Evolutionary conservation across 1,284 basidiomycete genomes (phyloP).

Genomic region (Irpex sp.): DNA sequence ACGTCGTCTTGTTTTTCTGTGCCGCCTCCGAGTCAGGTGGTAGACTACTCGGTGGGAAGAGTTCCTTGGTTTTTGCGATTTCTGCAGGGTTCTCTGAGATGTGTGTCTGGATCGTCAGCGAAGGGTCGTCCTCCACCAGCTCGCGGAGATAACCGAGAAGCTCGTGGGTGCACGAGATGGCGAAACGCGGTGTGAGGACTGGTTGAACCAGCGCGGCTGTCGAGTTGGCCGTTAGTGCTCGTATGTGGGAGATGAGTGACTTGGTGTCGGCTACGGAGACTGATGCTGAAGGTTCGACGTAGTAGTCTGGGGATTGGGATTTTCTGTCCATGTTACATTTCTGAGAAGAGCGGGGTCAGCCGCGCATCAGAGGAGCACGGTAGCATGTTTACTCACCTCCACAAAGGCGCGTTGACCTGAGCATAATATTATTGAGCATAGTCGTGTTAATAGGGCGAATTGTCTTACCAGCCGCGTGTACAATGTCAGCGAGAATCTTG

Average conservation of each 20-base stretch:
- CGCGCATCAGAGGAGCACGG: not conserved
- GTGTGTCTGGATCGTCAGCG: conserved; percentile 88
- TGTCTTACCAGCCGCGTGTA: conserved; percentile 56
- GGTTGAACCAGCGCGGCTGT: conserved; percentile 69
- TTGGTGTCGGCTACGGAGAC: conserved; percentile 60
- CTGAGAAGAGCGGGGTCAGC: conserved; percentile 32
- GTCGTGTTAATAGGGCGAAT: not conserved
- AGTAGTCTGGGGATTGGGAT: conserved; percentile 50
- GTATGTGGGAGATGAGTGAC: conserved; percentile 70
- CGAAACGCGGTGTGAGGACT: conserved; percentile 92
- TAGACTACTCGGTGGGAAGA: conserved; percentile 43
- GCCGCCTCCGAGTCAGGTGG: not conserved
- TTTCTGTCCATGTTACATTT: conserved; percentile 96
- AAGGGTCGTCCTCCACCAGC: conserved; percentile 50
- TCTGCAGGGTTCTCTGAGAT: conserved; percentile 85
- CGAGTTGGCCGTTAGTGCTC: conserved; percentile 35
- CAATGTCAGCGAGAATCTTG: conserved; percentile 77
- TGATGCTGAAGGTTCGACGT: conserved; percentile 64
- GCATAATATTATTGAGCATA: not conserved
- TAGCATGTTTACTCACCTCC: conserved; percentile 49
- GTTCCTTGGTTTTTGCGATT: conserved; percentile 58
- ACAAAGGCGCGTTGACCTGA: conserved; percentile 86
- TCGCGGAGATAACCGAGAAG: conserved; percentile 66
- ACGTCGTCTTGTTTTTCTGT: conserved; percentile 37
- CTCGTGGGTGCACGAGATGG: conserved; percentile 83